These are phyloP conservation scores for Ascochyta fabae DNA, from an alignment of 2,329 filamentous ascomycete genomes.

Conservation along the genomic window DNA sequence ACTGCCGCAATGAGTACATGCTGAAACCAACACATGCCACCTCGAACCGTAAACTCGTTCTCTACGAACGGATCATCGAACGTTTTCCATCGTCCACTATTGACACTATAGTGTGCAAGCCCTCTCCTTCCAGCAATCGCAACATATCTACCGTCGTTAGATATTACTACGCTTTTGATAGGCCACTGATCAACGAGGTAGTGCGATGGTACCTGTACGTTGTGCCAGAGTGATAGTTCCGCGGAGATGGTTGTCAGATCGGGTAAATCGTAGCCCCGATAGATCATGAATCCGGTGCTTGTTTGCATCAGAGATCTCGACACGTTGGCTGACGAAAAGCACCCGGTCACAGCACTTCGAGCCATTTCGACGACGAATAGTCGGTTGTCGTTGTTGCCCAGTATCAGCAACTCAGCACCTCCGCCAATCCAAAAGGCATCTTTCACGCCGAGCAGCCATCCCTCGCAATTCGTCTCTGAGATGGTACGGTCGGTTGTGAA, in stretches of 20 bases:
- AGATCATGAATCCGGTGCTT: constrained; percentile 86
- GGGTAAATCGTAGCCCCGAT: constrained; percentile 88
- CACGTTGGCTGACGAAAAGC: constrained; percentile 89
- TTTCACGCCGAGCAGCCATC: constrained; percentile 80
- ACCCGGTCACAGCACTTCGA: constrained; percentile 89
- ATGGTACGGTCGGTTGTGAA: constrained; percentile 74
- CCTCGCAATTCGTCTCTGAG: constrained; percentile 72
- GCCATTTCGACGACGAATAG: constrained; percentile 92
- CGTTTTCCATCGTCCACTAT: constrained; percentile 93
- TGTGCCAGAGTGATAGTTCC: constrained; percentile 94
- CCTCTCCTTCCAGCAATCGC: constrained; percentile 94
- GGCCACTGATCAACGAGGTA: constrained; percentile 96
- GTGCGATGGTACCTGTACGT: constrained; percentile 79
- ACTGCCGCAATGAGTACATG: constrained; percentile 93
- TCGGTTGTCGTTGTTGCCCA: constrained; percentile 73
- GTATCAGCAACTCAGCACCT: constrained; percentile 82
- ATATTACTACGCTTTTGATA: constrained; percentile 84
- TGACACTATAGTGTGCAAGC: constrained; percentile 92
- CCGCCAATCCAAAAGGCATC: constrained; percentile 87
- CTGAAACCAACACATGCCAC: constrained; percentile 98
- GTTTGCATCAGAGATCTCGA: constrained; percentile 89
- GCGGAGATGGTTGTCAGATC: constrained; percentile 91
- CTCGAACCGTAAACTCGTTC: constrained; percentile 88
- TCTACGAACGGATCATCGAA: constrained; percentile 83
- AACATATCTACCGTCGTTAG: constrained; percentile 89